These are phyloP conservation scores for Fusarium sp. DNA, from an alignment of 2,329 filamentous ascomycete species.

Conservation along the genomic window DNA sequence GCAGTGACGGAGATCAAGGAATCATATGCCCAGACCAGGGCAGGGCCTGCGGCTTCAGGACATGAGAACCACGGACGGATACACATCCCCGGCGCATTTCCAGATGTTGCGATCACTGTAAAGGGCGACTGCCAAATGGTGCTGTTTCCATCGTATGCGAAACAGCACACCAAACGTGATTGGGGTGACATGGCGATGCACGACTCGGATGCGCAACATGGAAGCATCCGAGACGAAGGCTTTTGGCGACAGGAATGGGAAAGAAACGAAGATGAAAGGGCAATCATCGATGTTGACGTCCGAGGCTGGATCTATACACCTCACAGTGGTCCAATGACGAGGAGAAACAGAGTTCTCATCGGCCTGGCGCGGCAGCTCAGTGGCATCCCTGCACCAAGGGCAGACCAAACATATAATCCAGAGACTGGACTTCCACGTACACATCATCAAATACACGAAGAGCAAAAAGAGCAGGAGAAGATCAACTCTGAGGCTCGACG, in stretches of 20 bases:
- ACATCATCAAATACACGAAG: constrained; percentile 52
- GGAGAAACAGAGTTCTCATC: constrained; percentile 87
- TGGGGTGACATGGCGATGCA: constrained; percentile 45
- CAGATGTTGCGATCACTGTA: constrained; percentile 81
- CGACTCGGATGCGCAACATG: constrained; percentile 45
- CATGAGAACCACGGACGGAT: constrained; percentile 44
- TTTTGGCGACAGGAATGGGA: constrained; percentile 85
- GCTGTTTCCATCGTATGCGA: constrained; percentile 92
- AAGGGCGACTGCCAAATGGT: constrained; percentile 92
- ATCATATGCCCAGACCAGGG: constrained; percentile 65
- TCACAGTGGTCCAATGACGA: constrained; percentile 82
- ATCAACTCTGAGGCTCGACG: constrained; percentile 79
- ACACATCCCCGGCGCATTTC: constrained; percentile 78
- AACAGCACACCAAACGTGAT: constrained; percentile 69
- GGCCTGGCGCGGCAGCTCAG: constrained; percentile 88
- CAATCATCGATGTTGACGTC: constrained; percentile 92
- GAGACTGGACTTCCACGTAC: constrained; percentile 32
- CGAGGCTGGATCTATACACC: constrained; percentile 95
- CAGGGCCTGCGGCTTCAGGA: constrained; percentile 44
- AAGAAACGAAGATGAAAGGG: constrained; percentile 80
- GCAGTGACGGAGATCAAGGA: constrained; percentile 68
- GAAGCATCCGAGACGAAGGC: constrained; percentile 68
- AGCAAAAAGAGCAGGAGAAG: constrained; percentile 66
- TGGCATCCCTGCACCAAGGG: constrained; percentile 77
- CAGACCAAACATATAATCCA: constrained; percentile 45